Evolutionary conservation across 495 filamentous ascomycete genomes (phyloP), one percentile per base, ranked within the genome.

Genomic region (Aspergillus heteromorphus): DNA sequence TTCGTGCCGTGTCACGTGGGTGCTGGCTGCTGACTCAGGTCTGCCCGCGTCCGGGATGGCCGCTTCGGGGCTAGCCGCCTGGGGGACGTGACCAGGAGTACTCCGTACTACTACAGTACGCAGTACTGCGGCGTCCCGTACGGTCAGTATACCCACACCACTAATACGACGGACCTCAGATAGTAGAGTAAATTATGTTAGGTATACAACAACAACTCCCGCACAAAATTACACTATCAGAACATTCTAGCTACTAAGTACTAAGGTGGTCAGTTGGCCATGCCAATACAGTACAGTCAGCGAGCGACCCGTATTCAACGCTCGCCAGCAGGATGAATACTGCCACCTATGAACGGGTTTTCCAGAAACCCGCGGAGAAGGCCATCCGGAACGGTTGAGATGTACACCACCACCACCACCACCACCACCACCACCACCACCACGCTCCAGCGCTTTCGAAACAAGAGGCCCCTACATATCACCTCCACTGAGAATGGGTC

Each of bases 401-500:
- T n/a, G n/a, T n/a, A n/a, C n/a, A n/a, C n/a, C n/a, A n/a, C n/a
- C n/a, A n/a, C n/a, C n/a, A n/a, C n/a, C n/a, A n/a, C n/a, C n/a
- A n/a, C n/a, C n/a, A n/a, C n/a, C n/a, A n/a, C n/a, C n/a, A n/a
- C n/a, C n/a, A n/a, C n/a, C n/a, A 45, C 34, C 36, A 19, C 13
- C 11, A 23, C 13, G 19, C 40, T 11, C 13, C 18, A 16, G 6
- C 18, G 7, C 18, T 48, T 34, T 23, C 13, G 38, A 1, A 29
- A 17, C 45, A 45, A 16, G 16, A 30, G 1, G 13, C n/a, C 19
- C 19, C 53, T 60, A 75, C 14, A 56, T 57, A 49, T 68, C 61
- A 1, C 54, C 57, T 13, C 65, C 67, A 48, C 73, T 68, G 10
- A 74, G 50, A 53, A 74, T 52, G 20, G 66, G 66, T 21, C 75